A percentile compares a stretch with the other conserved stretches of the same genome.
Evolutionary conservation across 345 rosid species (phyloP).

Genomic region (Tarenaya hassleriana): DNA sequence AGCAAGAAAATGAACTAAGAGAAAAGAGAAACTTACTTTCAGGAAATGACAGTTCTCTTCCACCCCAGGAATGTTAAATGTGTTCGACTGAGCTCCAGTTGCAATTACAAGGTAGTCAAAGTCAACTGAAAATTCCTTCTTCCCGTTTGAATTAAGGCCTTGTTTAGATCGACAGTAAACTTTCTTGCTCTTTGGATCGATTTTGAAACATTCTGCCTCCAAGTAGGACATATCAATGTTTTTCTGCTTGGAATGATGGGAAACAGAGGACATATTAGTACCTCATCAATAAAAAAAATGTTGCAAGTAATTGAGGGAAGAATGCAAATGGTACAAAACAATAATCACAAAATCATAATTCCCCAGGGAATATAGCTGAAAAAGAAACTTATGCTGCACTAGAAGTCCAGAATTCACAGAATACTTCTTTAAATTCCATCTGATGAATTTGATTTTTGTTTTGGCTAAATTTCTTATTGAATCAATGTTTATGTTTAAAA

Average conservation of each 20-base stretch:
- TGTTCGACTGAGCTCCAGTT: slow-evolving; percentile 90
- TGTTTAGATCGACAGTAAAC: slow-evolving; percentile 62
- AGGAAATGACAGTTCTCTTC: slow-evolving; percentile 84
- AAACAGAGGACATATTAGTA: not conserved
- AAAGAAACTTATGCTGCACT: not conserved
- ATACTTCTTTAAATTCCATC: not conserved
- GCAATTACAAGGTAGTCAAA: slow-evolving; percentile 93
- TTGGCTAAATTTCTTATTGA: not conserved
- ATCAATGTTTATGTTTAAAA: slow-evolving; percentile 10
- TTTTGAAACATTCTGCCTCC: slow-evolving; percentile 91
- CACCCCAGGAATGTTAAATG: slow-evolving; percentile 94
- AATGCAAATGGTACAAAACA: not conserved
- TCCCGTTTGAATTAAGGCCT: slow-evolving; percentile 39
- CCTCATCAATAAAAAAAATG: not conserved
- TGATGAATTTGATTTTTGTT: not conserved
- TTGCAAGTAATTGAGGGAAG: not conserved
- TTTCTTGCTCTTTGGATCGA: slow-evolving; percentile 71
- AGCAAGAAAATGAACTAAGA: not conserved
- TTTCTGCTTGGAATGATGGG: slow-evolving; percentile 35
- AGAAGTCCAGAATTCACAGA: not conserved
- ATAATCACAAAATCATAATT: not conserved
- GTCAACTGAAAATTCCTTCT: slow-evolving; percentile 66
- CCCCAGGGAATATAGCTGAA: not conserved
- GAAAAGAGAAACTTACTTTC: slow-evolving; percentile 47
- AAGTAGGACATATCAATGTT: slow-evolving; percentile 43